A percentile compares a stretch with the other conserved stretches of the same genome.
These are phyloP conservation scores for Datisca glomerata DNA, from an alignment of 306 rosid genomes.

Conservation along the genomic window DNA sequence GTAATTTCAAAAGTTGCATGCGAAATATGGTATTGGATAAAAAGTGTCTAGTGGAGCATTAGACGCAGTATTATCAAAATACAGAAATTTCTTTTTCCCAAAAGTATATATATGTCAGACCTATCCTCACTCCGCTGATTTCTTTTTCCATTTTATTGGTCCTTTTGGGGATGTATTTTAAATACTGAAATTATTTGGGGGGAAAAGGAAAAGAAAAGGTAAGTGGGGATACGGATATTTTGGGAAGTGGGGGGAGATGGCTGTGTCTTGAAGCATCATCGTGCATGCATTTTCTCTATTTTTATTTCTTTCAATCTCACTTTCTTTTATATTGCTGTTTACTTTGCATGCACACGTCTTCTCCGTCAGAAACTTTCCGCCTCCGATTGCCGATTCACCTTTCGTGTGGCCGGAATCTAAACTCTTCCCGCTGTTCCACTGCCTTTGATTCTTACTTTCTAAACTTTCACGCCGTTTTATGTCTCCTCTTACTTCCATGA, in stretches of 20 bases:
- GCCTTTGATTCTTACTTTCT: neutral
- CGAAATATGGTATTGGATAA: conserved; percentile 12
- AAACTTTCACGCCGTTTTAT: neutral
- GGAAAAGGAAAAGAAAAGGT: conserved; percentile 13
- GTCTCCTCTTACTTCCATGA: neutral
- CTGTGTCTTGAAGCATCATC: conserved; percentile 98
- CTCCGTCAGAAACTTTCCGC: conserved; percentile 18
- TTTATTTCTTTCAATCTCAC: conserved; percentile 23
- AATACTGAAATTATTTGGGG: neutral
- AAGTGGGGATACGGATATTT: conserved; percentile 16
- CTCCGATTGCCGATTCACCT: conserved; percentile 15
- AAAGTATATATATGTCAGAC: neutral
- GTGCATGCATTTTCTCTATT: conserved; percentile 90
- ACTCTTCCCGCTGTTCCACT: conserved; percentile 7
- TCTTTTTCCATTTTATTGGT: neutral
- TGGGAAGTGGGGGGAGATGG: conserved; percentile 47
- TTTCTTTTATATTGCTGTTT: conserved; percentile 19
- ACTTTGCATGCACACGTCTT: conserved; percentile 90
- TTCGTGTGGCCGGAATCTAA: conserved; percentile 20
- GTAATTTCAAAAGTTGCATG: conserved; percentile 14
- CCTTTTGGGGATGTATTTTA: neutral
- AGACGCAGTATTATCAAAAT: conserved; percentile 4
- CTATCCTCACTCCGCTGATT: neutral
- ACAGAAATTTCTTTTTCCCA: neutral
- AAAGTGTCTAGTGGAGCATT: conserved; percentile 7